These are phyloP conservation scores for Phytopythium cucurbitacearum DNA, from an alignment of 352 stramenopile genomes.

Conservation along the genomic window DNA sequence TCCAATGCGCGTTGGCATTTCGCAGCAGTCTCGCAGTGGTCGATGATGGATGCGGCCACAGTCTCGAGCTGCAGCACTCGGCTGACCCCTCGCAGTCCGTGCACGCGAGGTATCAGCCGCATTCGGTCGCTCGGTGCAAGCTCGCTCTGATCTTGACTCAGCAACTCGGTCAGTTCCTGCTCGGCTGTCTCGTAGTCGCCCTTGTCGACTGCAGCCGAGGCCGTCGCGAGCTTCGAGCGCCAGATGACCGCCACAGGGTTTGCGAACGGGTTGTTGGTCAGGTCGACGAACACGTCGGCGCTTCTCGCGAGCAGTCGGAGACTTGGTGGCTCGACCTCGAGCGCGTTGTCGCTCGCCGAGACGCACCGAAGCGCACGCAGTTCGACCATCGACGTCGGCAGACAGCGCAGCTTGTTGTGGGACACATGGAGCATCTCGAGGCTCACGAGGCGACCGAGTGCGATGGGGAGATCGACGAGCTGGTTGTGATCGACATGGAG, in stretches of 20 bases:
- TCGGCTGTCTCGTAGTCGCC: conserved; percentile 24
- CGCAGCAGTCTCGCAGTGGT: too few relatives aligned
- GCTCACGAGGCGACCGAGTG: conserved; percentile 24
- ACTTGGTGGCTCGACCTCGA: conserved; percentile 22
- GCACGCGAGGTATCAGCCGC: too few relatives aligned
- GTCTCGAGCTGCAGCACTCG: too few relatives aligned
- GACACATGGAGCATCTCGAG: conserved; percentile 39
- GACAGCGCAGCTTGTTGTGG: conserved; percentile 34
- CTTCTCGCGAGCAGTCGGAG: conserved; percentile 10
- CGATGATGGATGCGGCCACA: too few relatives aligned
- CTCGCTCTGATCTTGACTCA: conserved; percentile 4
- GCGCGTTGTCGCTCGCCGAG: conserved; percentile 40
- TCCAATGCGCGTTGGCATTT: too few relatives aligned
- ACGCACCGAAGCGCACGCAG: conserved; percentile 33
- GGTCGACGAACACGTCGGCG: conserved; percentile 34
- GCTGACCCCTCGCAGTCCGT: too few relatives aligned
- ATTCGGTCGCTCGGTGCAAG: too few relatives aligned
- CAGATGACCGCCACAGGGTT: background rate
- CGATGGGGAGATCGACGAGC: conserved; percentile 26
- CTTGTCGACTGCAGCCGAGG: conserved; percentile 24
- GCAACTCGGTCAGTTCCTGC: conserved; percentile 18
- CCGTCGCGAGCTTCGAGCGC: conserved; percentile 8
- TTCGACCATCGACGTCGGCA: conserved; percentile 50
- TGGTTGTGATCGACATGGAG: conserved; percentile 36
- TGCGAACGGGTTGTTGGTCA: conserved; percentile 64